Percentiles rank a stretch among this genome's conserved stretches.
Conservation (phyloP, 352 stramenopile species). For the Phytophthora cryptogea region DNA sequence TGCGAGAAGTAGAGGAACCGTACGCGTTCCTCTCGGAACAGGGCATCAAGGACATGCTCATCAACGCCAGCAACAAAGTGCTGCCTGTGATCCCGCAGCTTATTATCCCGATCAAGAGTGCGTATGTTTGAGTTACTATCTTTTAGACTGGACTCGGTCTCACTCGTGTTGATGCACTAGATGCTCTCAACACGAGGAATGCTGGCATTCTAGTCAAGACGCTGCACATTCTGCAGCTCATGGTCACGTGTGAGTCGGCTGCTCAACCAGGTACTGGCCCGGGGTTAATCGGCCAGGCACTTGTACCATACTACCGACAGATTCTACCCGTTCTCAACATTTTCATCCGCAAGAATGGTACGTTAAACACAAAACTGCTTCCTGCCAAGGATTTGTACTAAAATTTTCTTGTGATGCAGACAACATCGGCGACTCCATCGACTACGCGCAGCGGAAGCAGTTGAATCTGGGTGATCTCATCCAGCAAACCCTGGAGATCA, state of each 20-base stretch:
- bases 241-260: conserved; percentile 93
- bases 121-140: conserved; percentile 4
- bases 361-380: background rate
- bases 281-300: conserved; percentile 93
- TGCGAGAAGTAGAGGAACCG: conserved; percentile 95
- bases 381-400: background rate
- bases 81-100: conserved; percentile 97
- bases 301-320: conserved; percentile 98
- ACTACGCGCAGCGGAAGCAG: conserved; percentile 96
- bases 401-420: conserved; percentile 45
- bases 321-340: conserved; percentile 98
- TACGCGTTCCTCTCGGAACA: conserved; percentile 97
- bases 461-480: conserved; percentile 97
- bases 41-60: conserved; percentile 98
- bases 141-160: background rate
- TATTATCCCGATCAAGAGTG: conserved; percentile 98
- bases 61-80: conserved; percentile 94
- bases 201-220: conserved; percentile 96
- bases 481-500: conserved; percentile 96
- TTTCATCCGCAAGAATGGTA: conserved; percentile 96
- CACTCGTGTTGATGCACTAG: conserved; percentile 22
- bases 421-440: conserved; percentile 96
- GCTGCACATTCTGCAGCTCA: conserved; percentile 95
- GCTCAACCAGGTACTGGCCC: conserved; percentile 76
- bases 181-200: conserved; percentile 94